Evolutionary conservation across 2,329 filamentous ascomycete species (phyloP), one percentile per base, ranked within the genome.

Genomic region (Tolypocladium guangdongense): DNA sequence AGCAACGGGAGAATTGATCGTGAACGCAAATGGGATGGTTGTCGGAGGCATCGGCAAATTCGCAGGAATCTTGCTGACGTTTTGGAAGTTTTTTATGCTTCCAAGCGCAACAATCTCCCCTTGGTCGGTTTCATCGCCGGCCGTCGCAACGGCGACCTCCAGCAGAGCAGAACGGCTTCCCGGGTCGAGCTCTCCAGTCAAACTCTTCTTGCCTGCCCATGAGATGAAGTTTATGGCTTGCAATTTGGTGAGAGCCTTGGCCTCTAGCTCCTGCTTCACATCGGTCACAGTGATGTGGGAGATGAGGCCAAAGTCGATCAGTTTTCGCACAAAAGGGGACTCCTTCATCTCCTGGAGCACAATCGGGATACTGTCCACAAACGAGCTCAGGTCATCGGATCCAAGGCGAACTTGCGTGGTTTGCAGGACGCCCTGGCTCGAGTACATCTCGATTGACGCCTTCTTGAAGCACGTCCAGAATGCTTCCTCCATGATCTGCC

Each of bases 401-500:
- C 74, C 87, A 60, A 95, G 80, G 36, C 93, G 87, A 37, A 96
- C 89, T 60, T 87, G 80, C 14, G 87, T 82, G 37, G 88, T 95
- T n/a, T 87, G 82, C 52, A 96, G 76, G 7, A 99, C 84, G 53
- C 95, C 95, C 55, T 86, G 83, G 22, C 87, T 95, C 1, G 91
- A 96, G 59, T 95, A 84, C 7, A 96, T 80, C 63, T 96, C 91
- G 54, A 97, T 90, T 0, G 82, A 86, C 2, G 89, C 83, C 58
- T 86, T 86, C 65, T 83, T 86, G 63, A 88, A 93, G 57, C 89
- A 91, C 37, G 84, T 95, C 93, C 93, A 99, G 66, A 99, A 99
- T 0, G 90, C 88, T 69, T 96, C 89, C 64, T 96, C 91, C 52
- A 99, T 89, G 56, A 89, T 86, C 63, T 90, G 83, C 0, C 90